phyloP scores from a whole-genome alignment of 345 rosid genomes.

The Gossypium thurberi region DNA sequence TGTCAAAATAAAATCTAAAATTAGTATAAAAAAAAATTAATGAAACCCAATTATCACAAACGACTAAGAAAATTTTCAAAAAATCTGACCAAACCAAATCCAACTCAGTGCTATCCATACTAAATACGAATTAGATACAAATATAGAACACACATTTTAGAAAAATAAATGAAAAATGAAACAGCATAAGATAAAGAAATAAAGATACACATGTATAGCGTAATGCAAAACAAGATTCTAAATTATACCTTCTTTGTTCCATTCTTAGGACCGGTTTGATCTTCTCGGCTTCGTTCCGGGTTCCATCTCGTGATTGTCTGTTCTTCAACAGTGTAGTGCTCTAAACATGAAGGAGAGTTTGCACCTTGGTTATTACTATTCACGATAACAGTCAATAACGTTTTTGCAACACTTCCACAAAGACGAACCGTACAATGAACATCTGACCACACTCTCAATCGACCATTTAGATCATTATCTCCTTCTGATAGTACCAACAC shows the following conservation, averaged over 20 bases:
- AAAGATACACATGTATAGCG: too few relatives aligned
- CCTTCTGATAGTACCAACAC: slow-evolving; percentile 47
- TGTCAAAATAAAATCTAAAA: too few relatives aligned
- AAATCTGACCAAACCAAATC: too few relatives aligned
- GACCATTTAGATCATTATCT: slow-evolving; percentile 27
- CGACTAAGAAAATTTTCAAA: too few relatives aligned
- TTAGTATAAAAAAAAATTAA: too few relatives aligned
- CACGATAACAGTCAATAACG: slow-evolving; percentile 44
- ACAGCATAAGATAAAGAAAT: too few relatives aligned
- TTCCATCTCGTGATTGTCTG: slow-evolving; percentile 57
- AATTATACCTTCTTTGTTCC: slow-evolving; percentile 12
- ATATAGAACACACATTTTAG: too few relatives aligned
- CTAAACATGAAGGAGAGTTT: slow-evolving; percentile 33
- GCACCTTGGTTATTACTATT: slow-evolving; percentile 30
- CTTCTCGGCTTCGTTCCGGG: slow-evolving; percentile 57
- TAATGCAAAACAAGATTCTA: background rate
- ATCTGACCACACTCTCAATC: slow-evolving; percentile 70
- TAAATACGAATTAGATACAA: too few relatives aligned
- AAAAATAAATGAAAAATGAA: too few relatives aligned
- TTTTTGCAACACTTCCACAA: slow-evolving; percentile 78
- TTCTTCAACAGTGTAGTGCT: slow-evolving; percentile 46
- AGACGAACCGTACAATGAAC: slow-evolving; percentile 53
- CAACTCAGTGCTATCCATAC: too few relatives aligned
- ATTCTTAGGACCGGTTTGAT: slow-evolving; percentile 24
- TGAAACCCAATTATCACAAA: too few relatives aligned